phyloP scores from a whole-genome alignment of 192 early-diverging fungal species.

The Podochytrium sp. region DNA sequence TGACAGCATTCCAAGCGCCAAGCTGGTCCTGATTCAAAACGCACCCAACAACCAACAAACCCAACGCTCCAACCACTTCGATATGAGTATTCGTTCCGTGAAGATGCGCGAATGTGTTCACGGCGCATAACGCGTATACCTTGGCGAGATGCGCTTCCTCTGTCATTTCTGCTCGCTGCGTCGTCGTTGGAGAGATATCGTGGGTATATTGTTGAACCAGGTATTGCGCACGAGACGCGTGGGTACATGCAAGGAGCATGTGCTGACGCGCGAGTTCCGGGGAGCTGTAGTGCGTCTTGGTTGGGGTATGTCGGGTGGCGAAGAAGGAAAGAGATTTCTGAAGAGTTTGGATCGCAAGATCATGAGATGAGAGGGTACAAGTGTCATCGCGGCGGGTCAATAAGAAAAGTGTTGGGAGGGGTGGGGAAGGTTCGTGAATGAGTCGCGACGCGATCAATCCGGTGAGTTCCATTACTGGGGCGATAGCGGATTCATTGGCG shows the following conservation, averaged over 20 bases:
- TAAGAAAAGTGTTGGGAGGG: background rate
- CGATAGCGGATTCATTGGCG: background rate
- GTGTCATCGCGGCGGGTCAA: background rate
- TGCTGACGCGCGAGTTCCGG: background rate
- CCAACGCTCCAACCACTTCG: background rate
- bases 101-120: background rate
- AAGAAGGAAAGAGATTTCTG: background rate
- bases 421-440: background rate
- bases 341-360: background rate
- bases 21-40: conserved; percentile 5
- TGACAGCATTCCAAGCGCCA: background rate
- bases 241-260: background rate
- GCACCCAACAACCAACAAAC: background rate
- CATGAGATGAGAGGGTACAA: background rate
- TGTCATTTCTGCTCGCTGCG: background rate
- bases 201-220: background rate
- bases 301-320: background rate
- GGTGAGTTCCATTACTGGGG: background rate
- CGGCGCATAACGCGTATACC: background rate
- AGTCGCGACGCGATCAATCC: background rate
- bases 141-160: background rate
- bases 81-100: background rate
- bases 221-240: background rate
- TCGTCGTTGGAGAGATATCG: background rate
- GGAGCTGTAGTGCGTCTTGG: background rate